phyloP scores from a whole-genome alignment of 2,329 filamentous ascomycete genomes.

The Coniochaeta prunicola region DNA sequence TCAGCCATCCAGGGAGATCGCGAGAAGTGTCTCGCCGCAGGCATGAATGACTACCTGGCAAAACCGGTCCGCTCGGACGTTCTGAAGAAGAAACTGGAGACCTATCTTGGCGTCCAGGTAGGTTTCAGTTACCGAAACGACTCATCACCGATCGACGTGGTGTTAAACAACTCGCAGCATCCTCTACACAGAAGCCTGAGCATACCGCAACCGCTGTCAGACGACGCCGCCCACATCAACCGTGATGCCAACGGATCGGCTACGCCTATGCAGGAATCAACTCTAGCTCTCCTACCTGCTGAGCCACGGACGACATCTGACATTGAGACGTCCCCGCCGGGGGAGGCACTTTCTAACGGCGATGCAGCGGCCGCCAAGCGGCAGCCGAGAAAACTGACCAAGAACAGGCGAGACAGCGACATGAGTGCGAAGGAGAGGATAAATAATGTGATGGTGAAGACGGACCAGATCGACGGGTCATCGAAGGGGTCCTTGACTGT shows the following conservation, averaged over 20 bases:
- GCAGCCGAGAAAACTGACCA: constrained; percentile 11
- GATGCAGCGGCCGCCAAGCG: constrained; percentile 4
- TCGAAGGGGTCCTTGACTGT: neutral
- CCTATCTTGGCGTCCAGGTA: constrained; percentile 35
- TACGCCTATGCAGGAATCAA: neutral
- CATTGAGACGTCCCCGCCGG: constrained; percentile 9
- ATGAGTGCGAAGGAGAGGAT: constrained; percentile 1
- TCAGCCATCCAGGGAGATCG: constrained; percentile 90
- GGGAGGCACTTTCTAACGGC: neutral
- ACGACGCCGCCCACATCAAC: neutral
- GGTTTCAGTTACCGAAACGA: neutral
- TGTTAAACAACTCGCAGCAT: neutral
- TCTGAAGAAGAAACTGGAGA: constrained; percentile 71
- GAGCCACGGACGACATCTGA: constrained; percentile 5
- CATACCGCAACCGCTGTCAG: neutral
- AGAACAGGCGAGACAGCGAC: constrained; percentile 7
- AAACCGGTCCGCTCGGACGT: constrained; percentile 90
- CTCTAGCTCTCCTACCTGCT: neutral
- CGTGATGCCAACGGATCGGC: neutral
- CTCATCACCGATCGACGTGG: neutral
- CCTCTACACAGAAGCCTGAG: neutral
- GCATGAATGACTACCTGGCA: constrained; percentile 96
- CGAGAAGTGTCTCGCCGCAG: constrained; percentile 90
- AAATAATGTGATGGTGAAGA: neutral
- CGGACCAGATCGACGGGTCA: neutral